These are phyloP conservation scores for Diaporthe aspalathi DNA, from an alignment of 2,329 filamentous ascomycete species.

Conservation along the genomic window DNA sequence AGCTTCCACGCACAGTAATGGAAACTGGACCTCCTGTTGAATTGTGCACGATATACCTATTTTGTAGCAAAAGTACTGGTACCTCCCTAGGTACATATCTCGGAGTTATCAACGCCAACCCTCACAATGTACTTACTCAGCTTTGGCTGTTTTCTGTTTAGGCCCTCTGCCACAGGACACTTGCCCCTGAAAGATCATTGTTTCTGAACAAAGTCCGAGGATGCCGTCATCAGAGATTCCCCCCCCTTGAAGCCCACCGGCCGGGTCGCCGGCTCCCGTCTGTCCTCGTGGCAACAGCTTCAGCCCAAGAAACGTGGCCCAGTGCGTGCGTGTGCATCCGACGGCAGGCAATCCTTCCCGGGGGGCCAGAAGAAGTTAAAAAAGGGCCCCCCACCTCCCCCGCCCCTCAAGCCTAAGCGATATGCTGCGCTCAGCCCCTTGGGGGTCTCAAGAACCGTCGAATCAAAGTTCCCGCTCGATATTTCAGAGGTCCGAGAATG, in stretches of 20 bases:
- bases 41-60: not conserved
- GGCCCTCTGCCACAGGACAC: not conserved
- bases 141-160: too few species aligned
- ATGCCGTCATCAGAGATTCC: not conserved
- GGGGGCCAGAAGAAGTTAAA: not conserved
- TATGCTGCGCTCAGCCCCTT: not conserved
- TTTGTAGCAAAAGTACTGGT: not conserved
- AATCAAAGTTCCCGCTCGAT: not conserved
- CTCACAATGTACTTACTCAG: not conserved
- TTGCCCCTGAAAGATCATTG: not conserved
- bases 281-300: slow-evolving; percentile 15
- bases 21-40: too few species aligned
- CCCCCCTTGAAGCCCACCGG: not conserved
- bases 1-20: not conserved
- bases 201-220: not conserved
- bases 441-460: not conserved
- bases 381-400: too few species aligned
- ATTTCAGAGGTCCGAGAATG: not conserved
- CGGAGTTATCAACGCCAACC: too few species aligned
- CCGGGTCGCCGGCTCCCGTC: not conserved
- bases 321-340: not conserved
- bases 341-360: slow-evolving; percentile 10
- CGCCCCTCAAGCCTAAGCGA: not conserved
- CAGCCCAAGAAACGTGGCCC: slow-evolving; percentile 21
- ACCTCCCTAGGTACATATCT: not conserved